These are phyloP conservation scores for Solanum medicagineum DNA, from an alignment of 257 asterid genomes.

Conservation along the genomic window DNA sequence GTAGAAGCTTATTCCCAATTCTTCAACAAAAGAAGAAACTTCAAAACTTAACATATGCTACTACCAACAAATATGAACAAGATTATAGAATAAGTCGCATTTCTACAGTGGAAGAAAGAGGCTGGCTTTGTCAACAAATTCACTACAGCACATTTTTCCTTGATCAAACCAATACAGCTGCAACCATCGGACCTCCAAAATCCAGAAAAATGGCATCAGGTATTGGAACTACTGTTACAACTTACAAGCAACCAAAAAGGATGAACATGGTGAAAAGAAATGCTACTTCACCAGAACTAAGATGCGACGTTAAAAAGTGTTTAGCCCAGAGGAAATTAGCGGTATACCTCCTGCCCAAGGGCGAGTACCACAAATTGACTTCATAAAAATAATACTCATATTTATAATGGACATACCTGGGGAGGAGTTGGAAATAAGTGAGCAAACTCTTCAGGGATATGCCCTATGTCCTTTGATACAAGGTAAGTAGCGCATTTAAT, in stretches of 20 bases:
- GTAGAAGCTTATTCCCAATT: neutral
- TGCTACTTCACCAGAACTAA: neutral
- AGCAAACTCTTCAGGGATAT: neutral
- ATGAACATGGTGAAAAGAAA: neutral
- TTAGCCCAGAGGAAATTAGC: no score
- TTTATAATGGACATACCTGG: neutral
- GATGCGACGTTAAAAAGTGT: neutral
- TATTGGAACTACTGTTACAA: neutral
- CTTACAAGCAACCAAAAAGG: neutral
- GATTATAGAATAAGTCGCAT: neutral
- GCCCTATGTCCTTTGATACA: neutral
- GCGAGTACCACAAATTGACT: constrained; percentile 11
- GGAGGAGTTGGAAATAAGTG: neutral
- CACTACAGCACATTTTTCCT: no score
- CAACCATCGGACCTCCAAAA: no score
- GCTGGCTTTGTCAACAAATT: no score
- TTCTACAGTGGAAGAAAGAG: no score
- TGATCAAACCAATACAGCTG: no score
- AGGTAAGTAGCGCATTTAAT: neutral
- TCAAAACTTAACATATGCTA: neutral
- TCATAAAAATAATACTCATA: no score
- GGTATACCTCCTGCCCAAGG: constrained; percentile 7
- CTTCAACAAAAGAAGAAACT: neutral
- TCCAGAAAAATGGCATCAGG: no score
- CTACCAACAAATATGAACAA: neutral